Evolutionary conservation across 2,329 filamentous ascomycete genomes (phyloP), one percentile per base, ranked within the genome.

Genomic region (Aplosporella prunicola): DNA sequence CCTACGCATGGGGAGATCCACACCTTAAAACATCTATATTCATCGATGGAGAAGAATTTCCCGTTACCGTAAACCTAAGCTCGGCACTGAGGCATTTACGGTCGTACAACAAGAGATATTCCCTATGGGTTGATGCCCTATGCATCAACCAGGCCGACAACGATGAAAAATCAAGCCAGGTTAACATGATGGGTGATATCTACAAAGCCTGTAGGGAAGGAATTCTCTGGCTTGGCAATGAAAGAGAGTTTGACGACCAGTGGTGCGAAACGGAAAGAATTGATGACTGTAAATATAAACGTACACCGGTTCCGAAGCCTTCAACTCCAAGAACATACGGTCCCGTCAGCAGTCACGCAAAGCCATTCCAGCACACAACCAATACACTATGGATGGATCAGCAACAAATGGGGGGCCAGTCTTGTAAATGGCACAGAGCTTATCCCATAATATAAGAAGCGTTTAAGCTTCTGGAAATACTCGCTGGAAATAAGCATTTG

Each of bases 1-100:
- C 42, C 5, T 43, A 44, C 22, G 33, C 26, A 3, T 42, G 42
- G 40, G 42, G 39, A 7, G 35, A 44, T 18, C 31, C 18, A 29
- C 7, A 35, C 29, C 20, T 27, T 15, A 33, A 3, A 3, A 11
- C n/a, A 9, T 6, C 20, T 2, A 25, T 33, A 5, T n/a, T 17
- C 6, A 10, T 24, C 14, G 22, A 25, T 8, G 20, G 20, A 8
- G 11, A 20, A 11, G 5, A 10, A 2, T 14, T 25, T 5, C 9
- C 17, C 4, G 32, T 33, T 9, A 33, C 32, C 14, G 9, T 18
- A 14, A 33, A 25, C 10, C 20, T 33, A 9, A 16, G 13, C n/a
- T 33, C 32, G 8, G 32, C 32, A 13, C 22, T 33, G 9, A 11
- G 10, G 5, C 14, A 33, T 14, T 5, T 33, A 16, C 32, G 32